Evolutionary conservation across 148 eudicot genomes (phyloP).

Genomic region (Bassia scoparia): DNA sequence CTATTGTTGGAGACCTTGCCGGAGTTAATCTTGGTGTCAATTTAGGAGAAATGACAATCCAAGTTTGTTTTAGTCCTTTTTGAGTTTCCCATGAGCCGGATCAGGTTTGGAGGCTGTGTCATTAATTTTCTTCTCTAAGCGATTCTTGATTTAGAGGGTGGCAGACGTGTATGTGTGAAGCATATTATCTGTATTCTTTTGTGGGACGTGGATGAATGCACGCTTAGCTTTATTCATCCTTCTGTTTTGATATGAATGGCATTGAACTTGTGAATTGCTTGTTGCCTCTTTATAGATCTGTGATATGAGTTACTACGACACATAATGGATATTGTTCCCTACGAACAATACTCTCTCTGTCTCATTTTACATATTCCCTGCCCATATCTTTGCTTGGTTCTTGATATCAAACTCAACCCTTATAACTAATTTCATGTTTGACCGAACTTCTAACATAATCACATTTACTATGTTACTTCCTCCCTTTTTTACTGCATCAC

Average conservation of each 20-base stretch:
- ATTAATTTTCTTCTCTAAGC: not conserved
- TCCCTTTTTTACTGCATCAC: too few species aligned
- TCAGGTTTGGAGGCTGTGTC: not conserved
- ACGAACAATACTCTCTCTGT: too few species aligned
- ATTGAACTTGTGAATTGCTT: conserved; percentile 1
- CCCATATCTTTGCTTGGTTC: too few species aligned
- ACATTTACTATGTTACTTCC: too few species aligned
- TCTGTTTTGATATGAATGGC: not conserved
- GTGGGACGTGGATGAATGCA: not conserved
- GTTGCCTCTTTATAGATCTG: not conserved
- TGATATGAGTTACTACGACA: not conserved
- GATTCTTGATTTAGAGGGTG: not conserved
- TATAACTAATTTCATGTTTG: too few species aligned
- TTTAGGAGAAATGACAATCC: too few species aligned
- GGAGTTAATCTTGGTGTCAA: too few species aligned
- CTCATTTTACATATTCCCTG: too few species aligned
- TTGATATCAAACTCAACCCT: too few species aligned
- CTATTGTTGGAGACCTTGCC: not conserved
- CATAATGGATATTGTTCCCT: not conserved
- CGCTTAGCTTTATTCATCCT: not conserved
- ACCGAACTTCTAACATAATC: too few species aligned
- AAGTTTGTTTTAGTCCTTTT: too few species aligned
- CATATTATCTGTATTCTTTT: too few species aligned
- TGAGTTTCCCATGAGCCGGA: not conserved
- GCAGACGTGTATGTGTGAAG: not conserved